phyloP scores from a whole-genome alignment of 2,329 filamentous ascomycete species.

The Epichloe typhina region DNA sequence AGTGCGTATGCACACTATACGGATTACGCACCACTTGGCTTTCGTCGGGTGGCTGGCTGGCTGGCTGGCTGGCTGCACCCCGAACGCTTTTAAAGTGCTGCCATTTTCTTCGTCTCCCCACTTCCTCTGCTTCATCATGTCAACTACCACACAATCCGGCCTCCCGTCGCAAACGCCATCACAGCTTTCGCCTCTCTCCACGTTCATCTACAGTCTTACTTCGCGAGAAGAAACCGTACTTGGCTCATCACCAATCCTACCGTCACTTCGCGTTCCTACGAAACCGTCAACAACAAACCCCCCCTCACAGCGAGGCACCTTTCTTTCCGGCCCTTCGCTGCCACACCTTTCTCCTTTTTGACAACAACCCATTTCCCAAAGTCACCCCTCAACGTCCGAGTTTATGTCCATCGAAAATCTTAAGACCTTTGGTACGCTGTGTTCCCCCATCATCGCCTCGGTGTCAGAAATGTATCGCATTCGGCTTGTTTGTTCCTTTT shows the following conservation, averaged over 20 bases:
- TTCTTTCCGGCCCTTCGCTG: conserved; percentile 36
- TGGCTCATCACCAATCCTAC: not conserved
- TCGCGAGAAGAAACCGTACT: not conserved
- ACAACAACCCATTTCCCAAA: conserved; percentile 37
- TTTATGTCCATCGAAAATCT: conserved; percentile 99
- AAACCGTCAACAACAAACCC: conserved; percentile 8
- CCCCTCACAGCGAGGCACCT: conserved; percentile 29
- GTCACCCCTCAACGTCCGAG: conserved; percentile 54
- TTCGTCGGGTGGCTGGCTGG: not conserved
- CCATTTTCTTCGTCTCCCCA: conserved; percentile 5
- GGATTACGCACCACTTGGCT: not conserved
- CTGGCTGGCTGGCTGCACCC: not conserved
- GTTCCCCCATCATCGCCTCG: no score
- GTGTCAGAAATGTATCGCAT: not conserved
- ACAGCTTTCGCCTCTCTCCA: conserved; percentile 1
- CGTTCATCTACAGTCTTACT: not conserved
- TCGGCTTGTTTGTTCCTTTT: not conserved
- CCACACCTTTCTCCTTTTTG: conserved; percentile 18
- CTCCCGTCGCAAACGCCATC: conserved; percentile 4
- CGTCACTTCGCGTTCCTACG: conserved; percentile 7
- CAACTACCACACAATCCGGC: conserved; percentile 1
- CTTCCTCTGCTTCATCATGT: conserved; percentile 1
- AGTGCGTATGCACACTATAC: not conserved
- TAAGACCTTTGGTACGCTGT: conserved; percentile 72
- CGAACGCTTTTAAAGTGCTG: not conserved